A percentile compares a stretch with the other conserved stretches of the same genome.
phyloP scores from a whole-genome alignment of 1,284 basidiomycete species.

The Ganoderma boninense region DNA sequence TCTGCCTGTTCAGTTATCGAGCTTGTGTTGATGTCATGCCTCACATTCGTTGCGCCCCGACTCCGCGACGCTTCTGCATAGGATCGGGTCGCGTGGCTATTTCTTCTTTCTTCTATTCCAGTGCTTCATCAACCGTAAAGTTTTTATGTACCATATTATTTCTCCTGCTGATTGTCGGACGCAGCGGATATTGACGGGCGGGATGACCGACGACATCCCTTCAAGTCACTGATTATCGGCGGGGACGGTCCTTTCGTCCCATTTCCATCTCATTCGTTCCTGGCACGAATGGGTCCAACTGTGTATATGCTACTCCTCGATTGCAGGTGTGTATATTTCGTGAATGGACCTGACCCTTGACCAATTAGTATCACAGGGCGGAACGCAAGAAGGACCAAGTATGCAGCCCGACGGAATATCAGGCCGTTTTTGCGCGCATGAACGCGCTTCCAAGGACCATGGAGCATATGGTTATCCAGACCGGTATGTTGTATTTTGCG shows the following conservation, averaged over 20 bases:
- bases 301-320: slow-evolving; percentile 83
- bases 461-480: slow-evolving; percentile 84
- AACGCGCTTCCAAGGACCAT: slow-evolving; percentile 65
- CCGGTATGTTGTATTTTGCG: slow-evolving; percentile 56
- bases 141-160: slow-evolving; percentile 1
- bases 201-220: slow-evolving; percentile 69
- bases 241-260: slow-evolving; percentile 79
- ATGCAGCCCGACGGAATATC: slow-evolving; percentile 77
- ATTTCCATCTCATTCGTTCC: slow-evolving; percentile 83
- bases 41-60: slow-evolving; percentile 1
- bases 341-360: background rate
- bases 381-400: slow-evolving; percentile 86
- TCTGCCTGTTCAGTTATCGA: slow-evolving; percentile 9
- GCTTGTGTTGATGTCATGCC: slow-evolving; percentile 16
- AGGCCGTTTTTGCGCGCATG: slow-evolving; percentile 73
- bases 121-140: slow-evolving; percentile 83
- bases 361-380: slow-evolving; percentile 57
- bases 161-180: background rate
- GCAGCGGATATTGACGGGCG: slow-evolving; percentile 79
- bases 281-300: slow-evolving; percentile 78
- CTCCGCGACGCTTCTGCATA: slow-evolving; percentile 38
- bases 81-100: slow-evolving; percentile 84
- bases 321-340: slow-evolving; percentile 66
- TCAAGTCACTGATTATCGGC: slow-evolving; percentile 81
- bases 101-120: slow-evolving; percentile 95